Evolutionary conservation across 768 basidiomycete species (phyloP), one percentile per base, ranked within the genome.

Genomic region (Lactarius deliciosus): DNA sequence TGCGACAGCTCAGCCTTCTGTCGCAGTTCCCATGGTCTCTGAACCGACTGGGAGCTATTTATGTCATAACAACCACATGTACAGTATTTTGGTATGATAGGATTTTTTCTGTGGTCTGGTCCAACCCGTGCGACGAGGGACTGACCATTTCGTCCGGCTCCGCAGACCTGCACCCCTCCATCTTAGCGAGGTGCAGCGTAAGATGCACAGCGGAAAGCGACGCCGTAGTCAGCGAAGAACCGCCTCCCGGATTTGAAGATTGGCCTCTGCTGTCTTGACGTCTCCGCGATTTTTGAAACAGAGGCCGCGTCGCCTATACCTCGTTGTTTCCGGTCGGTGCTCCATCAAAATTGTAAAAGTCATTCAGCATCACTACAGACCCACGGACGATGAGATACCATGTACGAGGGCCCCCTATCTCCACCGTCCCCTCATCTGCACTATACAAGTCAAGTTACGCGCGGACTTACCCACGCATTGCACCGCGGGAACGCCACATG

Each of bases 101-200:
- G n/a, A 16, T 30, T 9, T 10, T 40, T n/a, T 25, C 32, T 34
- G 10, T 36, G 15, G 36, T 38, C 3, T 38, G 36, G 36, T 38
- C 36, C 36, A 38, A 38, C 36, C 36, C 11, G 36, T 38, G 36
- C 36, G 36, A 43, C 7, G 8, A 36, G 32, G 54, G 50, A 34
- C 38, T 43, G 25, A 65, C 16, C 22, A 5, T 20, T 3, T 61
- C 20, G 22, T 10, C 4, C 16, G 5, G 18, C 15, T 20, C 16
- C 20, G 18, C 45, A 72, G 73, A 72, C 73, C 5, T 68, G 5
- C 58, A 63, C 11, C 66, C 75, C 0, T 73, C 75, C 68, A 60
- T 75, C 69, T 69, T 77, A 2, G 76, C 75, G 6, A 43, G 16
- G 68, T 74, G 6, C 73, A 73, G 41, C 53, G 40, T 7, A 69